These are phyloP conservation scores for Chondrostereum purpureum DNA, from an alignment of 1,284 basidiomycete species.

Conservation along the genomic window DNA sequence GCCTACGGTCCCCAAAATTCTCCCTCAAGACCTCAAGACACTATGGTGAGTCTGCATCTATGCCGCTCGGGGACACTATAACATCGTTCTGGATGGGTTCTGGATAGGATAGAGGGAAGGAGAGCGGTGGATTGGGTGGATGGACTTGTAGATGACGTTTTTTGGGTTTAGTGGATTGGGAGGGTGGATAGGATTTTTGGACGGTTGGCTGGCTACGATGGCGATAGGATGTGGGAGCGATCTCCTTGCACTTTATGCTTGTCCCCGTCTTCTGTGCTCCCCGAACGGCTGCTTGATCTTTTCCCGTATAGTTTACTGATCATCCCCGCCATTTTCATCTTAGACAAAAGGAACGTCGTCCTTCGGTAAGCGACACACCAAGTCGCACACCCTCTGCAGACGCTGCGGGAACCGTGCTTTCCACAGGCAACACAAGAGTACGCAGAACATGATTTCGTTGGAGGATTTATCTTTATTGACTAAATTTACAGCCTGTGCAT, in stretches of 20 bases:
- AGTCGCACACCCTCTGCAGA: slow-evolving; percentile 96
- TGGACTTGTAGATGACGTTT: slow-evolving; percentile 3
- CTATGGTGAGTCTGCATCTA: slow-evolving; percentile 5
- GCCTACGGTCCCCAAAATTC: too few relatives aligned
- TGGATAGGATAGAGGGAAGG: too few relatives aligned
- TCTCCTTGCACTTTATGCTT: slow-evolving; percentile 15
- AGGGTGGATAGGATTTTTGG: slow-evolving; percentile 23
- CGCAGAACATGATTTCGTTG: slow-evolving; percentile 25
- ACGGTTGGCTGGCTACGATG: slow-evolving; percentile 23
- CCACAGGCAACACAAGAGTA: slow-evolving; percentile 97
- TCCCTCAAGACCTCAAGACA: not conserved
- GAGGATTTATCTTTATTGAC: not conserved
- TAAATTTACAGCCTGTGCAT: slow-evolving; percentile 68
- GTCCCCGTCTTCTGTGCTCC: slow-evolving; percentile 9
- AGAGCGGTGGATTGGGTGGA: too few relatives aligned
- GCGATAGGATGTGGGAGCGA: slow-evolving; percentile 17
- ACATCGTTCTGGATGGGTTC: too few relatives aligned
- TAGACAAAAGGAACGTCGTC: slow-evolving; percentile 89
- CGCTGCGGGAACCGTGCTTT: slow-evolving; percentile 90
- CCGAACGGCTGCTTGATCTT: slow-evolving; percentile 3
- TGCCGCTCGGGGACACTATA: not conserved
- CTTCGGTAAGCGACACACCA: slow-evolving; percentile 96
- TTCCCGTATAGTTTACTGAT: slow-evolving; percentile 9
- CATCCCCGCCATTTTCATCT: slow-evolving; percentile 23
- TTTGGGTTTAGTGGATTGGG: slow-evolving; percentile 16